Conservation (phyloP, 805 yeast species). For the Wickerhamomyces ciferrii region DNA sequence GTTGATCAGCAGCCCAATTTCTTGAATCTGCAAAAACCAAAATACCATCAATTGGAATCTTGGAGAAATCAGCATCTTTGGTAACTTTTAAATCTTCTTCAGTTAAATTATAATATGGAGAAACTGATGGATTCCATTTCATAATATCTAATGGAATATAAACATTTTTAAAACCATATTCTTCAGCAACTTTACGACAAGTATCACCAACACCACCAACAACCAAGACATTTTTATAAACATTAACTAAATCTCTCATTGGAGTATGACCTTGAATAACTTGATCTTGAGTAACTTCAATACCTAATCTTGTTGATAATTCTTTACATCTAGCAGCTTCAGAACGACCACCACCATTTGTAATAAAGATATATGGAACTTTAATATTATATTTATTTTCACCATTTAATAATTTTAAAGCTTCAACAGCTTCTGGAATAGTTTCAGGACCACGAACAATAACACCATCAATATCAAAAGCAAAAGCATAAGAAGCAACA, state of each 20-base stretch:
- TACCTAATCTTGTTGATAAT: slow-evolving; percentile 53
- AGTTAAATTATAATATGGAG: slow-evolving; percentile 76
- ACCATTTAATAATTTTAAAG: slow-evolving; percentile 69
- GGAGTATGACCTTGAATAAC: slow-evolving; percentile 94
- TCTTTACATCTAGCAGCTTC: slow-evolving; percentile 72
- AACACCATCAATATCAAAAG: slow-evolving; percentile 92
- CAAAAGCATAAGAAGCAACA: slow-evolving; percentile 81
- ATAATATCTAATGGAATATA: slow-evolving; percentile 78
- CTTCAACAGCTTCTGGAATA: slow-evolving; percentile 74
- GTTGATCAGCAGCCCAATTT: slow-evolving; percentile 93
- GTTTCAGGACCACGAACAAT: slow-evolving; percentile 80
- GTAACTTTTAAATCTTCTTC: slow-evolving; percentile 62
- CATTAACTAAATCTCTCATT: slow-evolving; percentile 72
- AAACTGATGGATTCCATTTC: slow-evolving; percentile 82
- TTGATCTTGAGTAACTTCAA: slow-evolving; percentile 66
- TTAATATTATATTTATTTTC: slow-evolving; percentile 70
- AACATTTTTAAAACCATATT: slow-evolving; percentile 80
- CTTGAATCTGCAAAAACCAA: slow-evolving; percentile 88
- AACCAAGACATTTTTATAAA: slow-evolving; percentile 70
- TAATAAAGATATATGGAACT: slow-evolving; percentile 80
- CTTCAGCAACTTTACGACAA: slow-evolving; percentile 77
- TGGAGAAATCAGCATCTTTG: slow-evolving; percentile 55
- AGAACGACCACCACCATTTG: slow-evolving; percentile 90
- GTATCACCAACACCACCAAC: slow-evolving; percentile 88
- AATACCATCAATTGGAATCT: slow-evolving; percentile 69